These are phyloP conservation scores for Phaeosphaeriaceae sp. DNA, from an alignment of 2,329 filamentous ascomycete genomes.

Conservation along the genomic window DNA sequence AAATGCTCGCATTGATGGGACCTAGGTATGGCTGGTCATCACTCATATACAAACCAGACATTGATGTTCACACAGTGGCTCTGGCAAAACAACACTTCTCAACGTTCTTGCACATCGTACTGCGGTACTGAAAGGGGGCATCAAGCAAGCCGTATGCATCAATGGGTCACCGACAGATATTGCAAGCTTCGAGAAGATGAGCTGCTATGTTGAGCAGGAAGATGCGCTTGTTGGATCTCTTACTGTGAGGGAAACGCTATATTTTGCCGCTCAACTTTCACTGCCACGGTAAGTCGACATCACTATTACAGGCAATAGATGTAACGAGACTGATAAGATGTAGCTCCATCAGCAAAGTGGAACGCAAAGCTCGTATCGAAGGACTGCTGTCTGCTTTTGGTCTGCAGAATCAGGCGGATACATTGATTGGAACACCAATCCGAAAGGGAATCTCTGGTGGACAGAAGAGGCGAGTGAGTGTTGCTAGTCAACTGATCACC, in stretches of 20 bases:
- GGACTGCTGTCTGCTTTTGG: slow-evolving; percentile 76
- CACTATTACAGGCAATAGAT: not conserved
- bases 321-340: slow-evolving; percentile 24
- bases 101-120: slow-evolving; percentile 75
- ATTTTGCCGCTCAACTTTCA: slow-evolving; percentile 76
- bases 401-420: slow-evolving; percentile 71
- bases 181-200: slow-evolving; percentile 68
- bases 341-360: slow-evolving; percentile 55
- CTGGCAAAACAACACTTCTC: slow-evolving; percentile 84
- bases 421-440: slow-evolving; percentile 81
- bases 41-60: not conserved
- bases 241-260: slow-evolving; percentile 79
- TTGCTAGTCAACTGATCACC: slow-evolving; percentile 83
- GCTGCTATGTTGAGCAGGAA: slow-evolving; percentile 85
- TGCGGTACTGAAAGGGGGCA: slow-evolving; percentile 60
- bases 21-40: slow-evolving; percentile 57
- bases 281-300: slow-evolving; percentile 46
- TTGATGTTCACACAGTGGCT: slow-evolving; percentile 47
- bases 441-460: slow-evolving; percentile 84
- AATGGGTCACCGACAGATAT: slow-evolving; percentile 67
- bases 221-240: slow-evolving; percentile 82
- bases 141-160: slow-evolving; percentile 63
- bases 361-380: slow-evolving; percentile 66
- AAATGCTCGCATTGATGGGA: slow-evolving; percentile 82
- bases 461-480: slow-evolving; percentile 80